Conservation (phyloP, 441 rosid genomes). For the Jatropha multifida region DNA sequence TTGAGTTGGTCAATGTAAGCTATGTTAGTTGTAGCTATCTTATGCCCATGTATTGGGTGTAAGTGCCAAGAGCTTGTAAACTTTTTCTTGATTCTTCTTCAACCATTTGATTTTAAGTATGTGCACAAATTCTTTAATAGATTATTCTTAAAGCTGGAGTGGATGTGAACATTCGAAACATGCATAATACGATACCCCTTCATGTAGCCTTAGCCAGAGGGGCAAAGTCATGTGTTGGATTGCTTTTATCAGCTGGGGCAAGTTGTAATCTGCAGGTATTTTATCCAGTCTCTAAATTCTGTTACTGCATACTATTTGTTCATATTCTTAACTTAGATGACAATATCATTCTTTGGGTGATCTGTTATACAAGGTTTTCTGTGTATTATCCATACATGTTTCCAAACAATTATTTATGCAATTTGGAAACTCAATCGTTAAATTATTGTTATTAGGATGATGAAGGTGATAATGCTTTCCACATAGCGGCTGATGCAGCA, state of each 20-base stretch:
- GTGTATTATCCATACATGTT: not conserved
- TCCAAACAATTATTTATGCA: not conserved
- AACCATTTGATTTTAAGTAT: not conserved
- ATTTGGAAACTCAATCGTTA: slow-evolving; percentile 13
- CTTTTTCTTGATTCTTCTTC: not conserved
- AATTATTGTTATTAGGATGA: slow-evolving; percentile 63
- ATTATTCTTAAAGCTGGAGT: slow-evolving; percentile 98
- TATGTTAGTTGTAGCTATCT: not conserved
- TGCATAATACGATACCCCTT: slow-evolving; percentile 88
- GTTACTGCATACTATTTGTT: slow-evolving; percentile 8
- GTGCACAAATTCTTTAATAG: slow-evolving; percentile 40
- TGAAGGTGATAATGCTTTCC: slow-evolving; percentile 98
- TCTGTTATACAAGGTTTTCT: not conserved
- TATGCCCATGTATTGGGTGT: not conserved
- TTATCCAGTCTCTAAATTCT: slow-evolving; percentile 3
- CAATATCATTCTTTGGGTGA: not conserved
- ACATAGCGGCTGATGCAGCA: slow-evolving; percentile 97
- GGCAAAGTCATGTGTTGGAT: slow-evolving; percentile 84
- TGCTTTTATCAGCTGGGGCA: slow-evolving; percentile 88
- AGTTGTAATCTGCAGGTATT: slow-evolving; percentile 91
- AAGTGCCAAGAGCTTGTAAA: not conserved
- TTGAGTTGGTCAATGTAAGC: slow-evolving; percentile 87
- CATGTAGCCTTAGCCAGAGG: slow-evolving; percentile 98
- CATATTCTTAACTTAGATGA: slow-evolving; percentile 5
- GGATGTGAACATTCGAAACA: slow-evolving; percentile 84